Base-by-base conservation (phyloP, 352 stramenopile genomes). In the Pythium graminicola region DNA sequence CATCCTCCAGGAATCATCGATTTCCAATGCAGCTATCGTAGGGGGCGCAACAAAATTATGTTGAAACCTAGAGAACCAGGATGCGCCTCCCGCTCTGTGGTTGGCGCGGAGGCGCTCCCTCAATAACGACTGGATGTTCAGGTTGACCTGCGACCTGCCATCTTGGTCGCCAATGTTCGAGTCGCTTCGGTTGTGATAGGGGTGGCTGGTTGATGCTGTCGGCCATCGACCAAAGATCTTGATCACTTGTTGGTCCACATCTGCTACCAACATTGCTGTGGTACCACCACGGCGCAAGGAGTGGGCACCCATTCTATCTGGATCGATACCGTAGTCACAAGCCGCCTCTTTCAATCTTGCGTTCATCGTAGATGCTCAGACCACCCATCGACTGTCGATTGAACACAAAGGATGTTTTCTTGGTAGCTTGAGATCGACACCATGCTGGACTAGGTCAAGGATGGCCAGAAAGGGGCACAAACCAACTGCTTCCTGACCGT, bases 281-380 rank as follows among this genome's bases (percentile, higher is more conserved):
- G 50, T 32, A 2, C 50, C 50, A 6, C 50, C 50, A 16, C 19
- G 31, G 1, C 50, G 50, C 10, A 58, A 32, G 2, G 50, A 58
- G 41, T 50, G 50, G 10, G 50, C 50, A 1, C 50, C 50, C 17
- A 50, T 17, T 0, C 40, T 40, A 4, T 0, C 20, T 0, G 20
- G 16, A 13, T 42, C 50, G n/a, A 50, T 17, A 5, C 42, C 29
- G n/a, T 22, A 38, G 19, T 3, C 28, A 4, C 2, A 6, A 8
- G 40, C 41, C 4, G 50, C 28, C 11, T 44, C 11, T 19, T 19
- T 17, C 2, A 58, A 10, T 3, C 4, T 10, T 17, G 32, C 4
- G 7, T 7, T 58, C 19, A 58, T 33, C 2, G 28, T 24, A 2
- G 28, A 42, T 2, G 39, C 50, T 22, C 19, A n/a, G 14, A 57